Percentiles rank a stretch among this genome's conserved stretches.
Conservation (phyloP, 768 basidiomycete genomes). For the Lactarius vividus region DNA sequence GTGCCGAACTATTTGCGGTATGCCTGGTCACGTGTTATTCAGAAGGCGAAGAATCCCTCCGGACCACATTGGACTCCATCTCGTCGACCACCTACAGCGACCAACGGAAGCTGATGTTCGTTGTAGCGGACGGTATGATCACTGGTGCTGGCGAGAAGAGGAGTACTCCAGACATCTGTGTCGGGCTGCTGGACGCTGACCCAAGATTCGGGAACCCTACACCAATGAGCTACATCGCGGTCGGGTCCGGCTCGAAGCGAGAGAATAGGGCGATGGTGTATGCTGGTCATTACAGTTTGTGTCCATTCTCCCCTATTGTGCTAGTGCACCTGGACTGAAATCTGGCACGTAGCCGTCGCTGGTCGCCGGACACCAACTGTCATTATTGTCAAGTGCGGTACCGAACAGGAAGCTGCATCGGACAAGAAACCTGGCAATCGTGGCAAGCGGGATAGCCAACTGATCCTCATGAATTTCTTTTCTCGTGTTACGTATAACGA, state of each 20-base stretch:
- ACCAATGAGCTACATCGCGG: slow-evolving; percentile 90
- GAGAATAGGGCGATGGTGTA: slow-evolving; percentile 98
- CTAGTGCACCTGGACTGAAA: neutral
- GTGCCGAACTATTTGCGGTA: slow-evolving; percentile 91
- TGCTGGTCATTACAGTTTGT: slow-evolving; percentile 98
- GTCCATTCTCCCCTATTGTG: neutral
- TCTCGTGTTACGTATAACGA: slow-evolving; percentile 99
- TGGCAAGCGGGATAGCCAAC: slow-evolving; percentile 97
- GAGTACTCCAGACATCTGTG: slow-evolving; percentile 96
- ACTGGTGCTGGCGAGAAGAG: slow-evolving; percentile 95
- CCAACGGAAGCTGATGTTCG: slow-evolving; percentile 84
- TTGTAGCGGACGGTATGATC: slow-evolving; percentile 98
- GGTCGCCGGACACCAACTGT: slow-evolving; percentile 92
- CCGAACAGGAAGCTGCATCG: slow-evolving; percentile 71
- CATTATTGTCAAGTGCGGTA: slow-evolving; percentile 95
- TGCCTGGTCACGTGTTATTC: slow-evolving; percentile 98
- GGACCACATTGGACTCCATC: slow-evolving; percentile 91
- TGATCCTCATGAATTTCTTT: slow-evolving; percentile 99
- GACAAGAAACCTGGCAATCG: slow-evolving; percentile 98
- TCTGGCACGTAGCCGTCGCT: slow-evolving; percentile 53
- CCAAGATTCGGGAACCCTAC: slow-evolving; percentile 93
- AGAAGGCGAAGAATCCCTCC: slow-evolving; percentile 90
- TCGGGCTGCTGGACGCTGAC: slow-evolving; percentile 86
- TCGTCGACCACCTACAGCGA: slow-evolving; percentile 91
- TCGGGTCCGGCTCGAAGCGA: slow-evolving; percentile 84